These are phyloP conservation scores for Leptodermis oblonga DNA, from an alignment of 257 asterid species.

Conservation along the genomic window DNA sequence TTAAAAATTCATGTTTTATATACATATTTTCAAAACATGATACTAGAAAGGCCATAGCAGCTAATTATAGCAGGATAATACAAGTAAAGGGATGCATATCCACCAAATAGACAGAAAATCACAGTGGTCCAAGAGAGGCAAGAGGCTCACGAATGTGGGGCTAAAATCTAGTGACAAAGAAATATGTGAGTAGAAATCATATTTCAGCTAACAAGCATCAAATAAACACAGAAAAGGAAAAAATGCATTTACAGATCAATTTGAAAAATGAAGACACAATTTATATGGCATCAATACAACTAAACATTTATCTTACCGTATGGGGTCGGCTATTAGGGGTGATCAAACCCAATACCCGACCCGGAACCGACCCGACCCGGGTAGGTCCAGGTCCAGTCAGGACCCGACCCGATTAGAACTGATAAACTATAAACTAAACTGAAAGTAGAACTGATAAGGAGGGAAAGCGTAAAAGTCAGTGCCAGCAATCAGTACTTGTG, in stretches of 20 bases:
- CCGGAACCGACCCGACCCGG: too few relatives aligned
- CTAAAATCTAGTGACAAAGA: neutral
- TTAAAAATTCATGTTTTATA: too few relatives aligned
- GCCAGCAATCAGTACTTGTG: too few relatives aligned
- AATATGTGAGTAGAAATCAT: neutral
- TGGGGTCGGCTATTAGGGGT: too few relatives aligned
- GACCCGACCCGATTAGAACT: too few relatives aligned
- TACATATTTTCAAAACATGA: too few relatives aligned
- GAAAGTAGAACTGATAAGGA: too few relatives aligned
- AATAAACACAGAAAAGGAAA: neutral
- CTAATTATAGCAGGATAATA: neutral
- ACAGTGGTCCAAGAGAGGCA: neutral
- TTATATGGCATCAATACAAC: neutral
- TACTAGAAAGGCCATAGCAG: conserved; percentile 8
- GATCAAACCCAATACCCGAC: too few relatives aligned
- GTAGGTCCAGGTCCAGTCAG: too few relatives aligned
- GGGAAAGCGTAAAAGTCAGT: too few relatives aligned
- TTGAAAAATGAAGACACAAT: neutral
- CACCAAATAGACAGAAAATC: neutral
- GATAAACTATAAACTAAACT: too few relatives aligned
- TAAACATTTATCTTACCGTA: too few relatives aligned
- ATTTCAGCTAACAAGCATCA: neutral
- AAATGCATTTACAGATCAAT: neutral
- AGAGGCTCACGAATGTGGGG: neutral
- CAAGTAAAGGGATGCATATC: neutral